These are phyloP conservation scores for Fusarium dlaminii DNA, from an alignment of 2,329 filamentous ascomycete species.

Conservation along the genomic window DNA sequence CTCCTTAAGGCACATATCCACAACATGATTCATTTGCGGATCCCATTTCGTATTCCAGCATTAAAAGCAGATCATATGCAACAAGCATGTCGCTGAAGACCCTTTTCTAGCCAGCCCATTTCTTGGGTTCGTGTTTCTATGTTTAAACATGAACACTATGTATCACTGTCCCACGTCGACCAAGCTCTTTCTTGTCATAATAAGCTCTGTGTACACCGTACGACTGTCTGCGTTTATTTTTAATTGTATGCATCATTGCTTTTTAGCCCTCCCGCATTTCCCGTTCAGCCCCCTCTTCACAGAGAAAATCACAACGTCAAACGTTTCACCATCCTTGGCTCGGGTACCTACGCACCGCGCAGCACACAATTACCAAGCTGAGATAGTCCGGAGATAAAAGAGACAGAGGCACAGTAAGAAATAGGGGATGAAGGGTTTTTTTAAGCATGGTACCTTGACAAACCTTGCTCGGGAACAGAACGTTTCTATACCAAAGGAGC, in stretches of 20 bases:
- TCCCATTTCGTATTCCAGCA: slow-evolving; percentile 15
- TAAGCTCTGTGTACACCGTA: neutral
- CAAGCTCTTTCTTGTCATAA: neutral
- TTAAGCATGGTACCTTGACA: neutral
- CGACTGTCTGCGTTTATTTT: neutral
- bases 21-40: slow-evolving; percentile 1
- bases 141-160: neutral
- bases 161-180: neutral
- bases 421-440: slow-evolving; percentile 13
- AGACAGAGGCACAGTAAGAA: neutral
- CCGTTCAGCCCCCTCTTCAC: slow-evolving; percentile 18
- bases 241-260: neutral
- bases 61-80: slow-evolving; percentile 28
- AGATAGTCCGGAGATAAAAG: slow-evolving; percentile 13
- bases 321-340: slow-evolving; percentile 23
- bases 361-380: neutral
- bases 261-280: slow-evolving; percentile 15
- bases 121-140: neutral
- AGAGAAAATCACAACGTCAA: slow-evolving; percentile 11
- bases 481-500: slow-evolving; percentile 28
- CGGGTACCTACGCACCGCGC: neutral
- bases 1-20: neutral
- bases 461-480: slow-evolving; percentile 16
- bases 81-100: slow-evolving; percentile 13
- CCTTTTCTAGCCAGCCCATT: neutral